Conservation (phyloP, 192 early-diverging fungal genomes). For the Borealophlyctis nickersoniae region DNA sequence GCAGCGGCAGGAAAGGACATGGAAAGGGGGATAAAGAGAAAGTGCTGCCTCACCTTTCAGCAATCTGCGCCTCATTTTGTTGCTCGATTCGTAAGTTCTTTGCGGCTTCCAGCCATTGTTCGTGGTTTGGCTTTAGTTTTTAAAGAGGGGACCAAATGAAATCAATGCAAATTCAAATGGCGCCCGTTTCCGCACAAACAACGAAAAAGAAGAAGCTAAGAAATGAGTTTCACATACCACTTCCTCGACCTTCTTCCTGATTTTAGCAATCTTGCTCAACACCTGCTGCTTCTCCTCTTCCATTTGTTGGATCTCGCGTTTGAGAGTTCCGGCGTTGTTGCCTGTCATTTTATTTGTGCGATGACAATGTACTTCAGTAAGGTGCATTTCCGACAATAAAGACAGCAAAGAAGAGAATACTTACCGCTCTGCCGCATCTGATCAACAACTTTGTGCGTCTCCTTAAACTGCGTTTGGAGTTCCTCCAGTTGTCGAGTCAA, state of each 20-base stretch:
- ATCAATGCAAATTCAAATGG: background rate
- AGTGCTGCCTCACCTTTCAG: slow-evolving; percentile 40
- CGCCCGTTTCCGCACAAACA: background rate
- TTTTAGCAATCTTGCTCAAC: slow-evolving; percentile 43
- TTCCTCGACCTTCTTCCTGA: slow-evolving; percentile 54
- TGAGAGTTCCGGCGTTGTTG: slow-evolving; percentile 39
- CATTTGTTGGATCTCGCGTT: slow-evolving; percentile 60
- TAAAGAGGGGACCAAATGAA: slow-evolving; percentile 11
- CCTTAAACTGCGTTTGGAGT: slow-evolving; percentile 55
- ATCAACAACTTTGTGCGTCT: slow-evolving; percentile 49
- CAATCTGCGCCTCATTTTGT: slow-evolving; percentile 37
- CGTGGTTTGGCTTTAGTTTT: slow-evolving; percentile 45
- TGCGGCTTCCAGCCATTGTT: slow-evolving; percentile 58
- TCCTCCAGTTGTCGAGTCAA: slow-evolving; percentile 41
- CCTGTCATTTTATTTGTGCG: slow-evolving; percentile 17
- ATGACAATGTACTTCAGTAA: background rate
- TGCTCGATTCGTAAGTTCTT: slow-evolving; percentile 53
- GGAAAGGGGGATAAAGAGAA: too few relatives aligned
- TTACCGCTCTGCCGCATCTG: slow-evolving; percentile 37
- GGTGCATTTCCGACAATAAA: too few relatives aligned
- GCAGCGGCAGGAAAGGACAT: too few relatives aligned
- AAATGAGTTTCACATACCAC: slow-evolving; percentile 33
- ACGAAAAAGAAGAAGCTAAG: slow-evolving; percentile 5
- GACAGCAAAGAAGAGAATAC: too few relatives aligned
- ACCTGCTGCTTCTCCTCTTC: slow-evolving; percentile 68